Conservation (phyloP, 768 basidiomycete genomes). For the Termitomyces sp. region DNA sequence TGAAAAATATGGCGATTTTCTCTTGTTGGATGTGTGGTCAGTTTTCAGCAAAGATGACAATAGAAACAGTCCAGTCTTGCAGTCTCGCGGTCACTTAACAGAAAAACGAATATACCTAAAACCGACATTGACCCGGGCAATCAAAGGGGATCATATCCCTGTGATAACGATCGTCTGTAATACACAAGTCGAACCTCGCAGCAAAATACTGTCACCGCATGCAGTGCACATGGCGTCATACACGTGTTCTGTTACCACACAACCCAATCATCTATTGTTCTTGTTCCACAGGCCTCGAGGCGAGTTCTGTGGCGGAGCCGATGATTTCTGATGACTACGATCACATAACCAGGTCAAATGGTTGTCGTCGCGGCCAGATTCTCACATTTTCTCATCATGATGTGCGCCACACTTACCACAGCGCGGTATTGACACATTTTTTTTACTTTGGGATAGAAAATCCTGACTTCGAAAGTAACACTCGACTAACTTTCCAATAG, state of each 20-base stretch:
- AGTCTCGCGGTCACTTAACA: neutral
- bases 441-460: neutral
- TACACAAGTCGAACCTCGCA: no score
- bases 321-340: neutral
- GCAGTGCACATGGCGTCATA: neutral
- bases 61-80: neutral
- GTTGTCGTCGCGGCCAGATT: neutral
- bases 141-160: neutral
- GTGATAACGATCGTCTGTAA: neutral
- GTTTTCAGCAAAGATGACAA: neutral
- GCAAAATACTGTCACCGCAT: no score
- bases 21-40: neutral
- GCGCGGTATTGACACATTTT: no score
- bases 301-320: neutral
- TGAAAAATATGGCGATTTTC: neutral
- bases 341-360: neutral
- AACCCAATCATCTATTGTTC: neutral
- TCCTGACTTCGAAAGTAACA: neutral
- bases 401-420: neutral
- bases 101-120: neutral
- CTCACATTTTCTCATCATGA: neutral
- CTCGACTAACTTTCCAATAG: neutral
- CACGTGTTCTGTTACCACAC: neutral
- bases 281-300: neutral
- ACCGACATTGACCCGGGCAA: neutral